A percentile compares a stretch with the other conserved stretches of the same genome.
Evolutionary conservation across 2,329 filamentous ascomycete genomes (phyloP).

Genomic region (Pseudopyricularia cyperi): DNA sequence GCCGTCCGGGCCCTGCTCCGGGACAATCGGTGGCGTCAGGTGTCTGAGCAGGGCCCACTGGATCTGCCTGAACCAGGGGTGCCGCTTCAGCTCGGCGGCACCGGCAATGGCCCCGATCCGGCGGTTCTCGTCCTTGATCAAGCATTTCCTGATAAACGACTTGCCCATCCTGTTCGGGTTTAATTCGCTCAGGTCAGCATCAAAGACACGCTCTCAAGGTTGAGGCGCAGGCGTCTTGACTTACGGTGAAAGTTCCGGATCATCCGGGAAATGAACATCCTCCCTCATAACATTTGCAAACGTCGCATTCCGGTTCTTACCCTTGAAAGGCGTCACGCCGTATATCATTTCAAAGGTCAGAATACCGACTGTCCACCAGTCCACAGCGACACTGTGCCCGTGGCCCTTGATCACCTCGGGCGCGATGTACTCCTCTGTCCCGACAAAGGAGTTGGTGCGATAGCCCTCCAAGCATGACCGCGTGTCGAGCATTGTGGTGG

Average conservation of each 20-base stretch:
- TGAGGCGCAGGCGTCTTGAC: conserved; percentile 20
- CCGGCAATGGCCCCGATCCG: conserved; percentile 87
- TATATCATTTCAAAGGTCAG: conserved; percentile 98
- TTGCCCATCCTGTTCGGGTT: conserved; percentile 65
- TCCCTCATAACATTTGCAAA: conserved; percentile 96
- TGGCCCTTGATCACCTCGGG: conserved; percentile 98
- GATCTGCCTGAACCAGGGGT: conserved; percentile 90
- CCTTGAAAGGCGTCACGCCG: conserved; percentile 97
- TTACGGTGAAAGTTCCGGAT: conserved; percentile 87
- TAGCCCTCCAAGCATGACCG: conserved; percentile 98
- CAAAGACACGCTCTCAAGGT: not conserved
- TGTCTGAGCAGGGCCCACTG: conserved; percentile 96
- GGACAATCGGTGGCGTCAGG: conserved; percentile 95
- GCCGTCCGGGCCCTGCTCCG: conserved; percentile 83
- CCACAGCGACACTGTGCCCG: conserved; percentile 93
- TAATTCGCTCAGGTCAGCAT: not conserved
- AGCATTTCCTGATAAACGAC: conserved; percentile 84
- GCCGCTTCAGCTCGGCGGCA: conserved; percentile 90
- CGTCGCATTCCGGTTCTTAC: conserved; percentile 95
- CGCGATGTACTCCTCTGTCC: conserved; percentile 97
- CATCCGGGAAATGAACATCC: conserved; percentile 91
- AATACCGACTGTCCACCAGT: conserved; percentile 98
- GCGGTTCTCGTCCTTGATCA: conserved; percentile 96
- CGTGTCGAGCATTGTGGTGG: conserved; percentile 91
- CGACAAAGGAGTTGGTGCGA: conserved; percentile 95